A percentile compares a stretch with the other conserved stretches of the same genome.
Conservation (phyloP, 257 asterid genomes). For the Datura wrightii region DNA sequence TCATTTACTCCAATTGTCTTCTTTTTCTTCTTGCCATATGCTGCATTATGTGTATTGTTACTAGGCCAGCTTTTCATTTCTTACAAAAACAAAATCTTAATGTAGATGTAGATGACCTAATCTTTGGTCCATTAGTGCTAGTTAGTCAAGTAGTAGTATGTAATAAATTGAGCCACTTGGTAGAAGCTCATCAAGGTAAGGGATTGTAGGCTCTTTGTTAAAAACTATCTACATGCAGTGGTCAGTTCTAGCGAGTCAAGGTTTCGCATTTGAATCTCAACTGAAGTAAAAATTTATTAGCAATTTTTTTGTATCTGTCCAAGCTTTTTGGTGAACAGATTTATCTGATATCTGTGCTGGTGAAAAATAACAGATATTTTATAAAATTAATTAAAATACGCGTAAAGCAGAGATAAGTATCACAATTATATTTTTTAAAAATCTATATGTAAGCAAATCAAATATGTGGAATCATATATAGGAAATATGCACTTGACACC, state of each 20-base stretch:
- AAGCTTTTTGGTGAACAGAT: not conserved
- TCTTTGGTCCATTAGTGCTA: conserved; percentile 26
- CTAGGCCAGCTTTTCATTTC: not conserved
- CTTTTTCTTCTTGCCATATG: not conserved
- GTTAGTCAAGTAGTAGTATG: conserved; percentile 26
- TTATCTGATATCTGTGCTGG: too few relatives aligned
- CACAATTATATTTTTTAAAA: not conserved
- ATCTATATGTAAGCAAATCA: conserved; percentile 13
- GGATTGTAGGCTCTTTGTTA: not conserved
- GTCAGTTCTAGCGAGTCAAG: not conserved
- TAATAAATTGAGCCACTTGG: conserved; percentile 27
- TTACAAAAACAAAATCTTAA: not conserved
- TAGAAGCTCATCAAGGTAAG: conserved; percentile 18
- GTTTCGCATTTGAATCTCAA: not conserved
- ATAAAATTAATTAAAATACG: not conserved
- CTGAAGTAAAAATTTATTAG: not conserved
- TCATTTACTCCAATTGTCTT: conserved; percentile 27
- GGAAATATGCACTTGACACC: conserved; percentile 29
- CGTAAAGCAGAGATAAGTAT: not conserved
- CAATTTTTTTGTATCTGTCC: too few relatives aligned
- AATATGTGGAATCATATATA: conserved; percentile 15
- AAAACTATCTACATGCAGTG: too few relatives aligned
- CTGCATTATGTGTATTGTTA: not conserved
- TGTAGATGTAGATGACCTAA: conserved; percentile 25
- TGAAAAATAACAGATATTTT: too few relatives aligned